Conservation (phyloP, 768 basidiomycete species). For the Filobasidium floriforme region DNA sequence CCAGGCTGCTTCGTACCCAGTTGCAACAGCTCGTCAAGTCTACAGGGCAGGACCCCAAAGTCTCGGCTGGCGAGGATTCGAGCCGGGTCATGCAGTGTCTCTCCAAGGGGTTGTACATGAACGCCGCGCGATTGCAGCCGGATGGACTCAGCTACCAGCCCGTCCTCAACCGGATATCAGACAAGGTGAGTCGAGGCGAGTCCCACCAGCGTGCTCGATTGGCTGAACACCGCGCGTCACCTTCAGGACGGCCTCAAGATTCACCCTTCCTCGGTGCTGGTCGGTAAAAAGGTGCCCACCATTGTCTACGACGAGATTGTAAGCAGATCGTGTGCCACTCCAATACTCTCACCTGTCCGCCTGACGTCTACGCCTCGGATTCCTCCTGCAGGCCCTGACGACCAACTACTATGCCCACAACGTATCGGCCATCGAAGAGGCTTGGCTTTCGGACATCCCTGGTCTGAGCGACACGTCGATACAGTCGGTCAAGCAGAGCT, state of each 20-base stretch:
- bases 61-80: conserved; percentile 58
- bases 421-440: conserved; percentile 72
- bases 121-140: conserved; percentile 73
- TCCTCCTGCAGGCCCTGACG: conserved; percentile 37
- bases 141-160: conserved; percentile 68
- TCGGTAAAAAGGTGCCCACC: conserved; percentile 70
- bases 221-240: too few species aligned
- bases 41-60: conserved; percentile 55
- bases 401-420: conserved; percentile 73
- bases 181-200: conserved; percentile 30
- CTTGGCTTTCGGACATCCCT: conserved; percentile 45
- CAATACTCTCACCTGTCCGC: not conserved
- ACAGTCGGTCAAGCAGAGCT: not conserved
- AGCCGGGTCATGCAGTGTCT: conserved; percentile 66
- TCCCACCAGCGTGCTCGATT: not conserved
- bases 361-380: not conserved
- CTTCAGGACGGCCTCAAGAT: conserved; percentile 70
- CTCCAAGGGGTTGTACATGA: conserved; percentile 67
- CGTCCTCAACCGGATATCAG: conserved; percentile 49
- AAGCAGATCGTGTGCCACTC: conserved; percentile 52
- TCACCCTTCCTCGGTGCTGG: conserved; percentile 76
- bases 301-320: conserved; percentile 94
- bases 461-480: conserved; percentile 17
- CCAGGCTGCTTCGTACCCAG: conserved; percentile 71
- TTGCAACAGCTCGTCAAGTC: conserved; percentile 60